Percentiles rank a stretch among this genome's conserved stretches.
phyloP scores from a whole-genome alignment of 2,329 filamentous ascomycete species.

The Pseudogymnoascus sp. region DNA sequence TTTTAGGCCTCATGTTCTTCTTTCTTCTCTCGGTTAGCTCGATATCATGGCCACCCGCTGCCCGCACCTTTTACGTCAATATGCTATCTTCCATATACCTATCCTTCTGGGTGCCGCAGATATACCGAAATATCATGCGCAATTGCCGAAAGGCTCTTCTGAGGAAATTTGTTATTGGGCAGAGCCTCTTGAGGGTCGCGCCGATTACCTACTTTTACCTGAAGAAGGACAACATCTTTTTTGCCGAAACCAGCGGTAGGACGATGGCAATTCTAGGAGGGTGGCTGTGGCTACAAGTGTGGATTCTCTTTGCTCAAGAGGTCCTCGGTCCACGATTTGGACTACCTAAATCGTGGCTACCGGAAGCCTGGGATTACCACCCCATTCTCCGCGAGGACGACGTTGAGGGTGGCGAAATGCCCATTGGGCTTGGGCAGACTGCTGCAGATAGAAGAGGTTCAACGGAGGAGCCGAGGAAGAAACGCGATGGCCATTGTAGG shows the following conservation, averaged over 20 bases:
- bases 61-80: constrained; percentile 52
- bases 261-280: constrained; percentile 56
- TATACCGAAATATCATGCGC: constrained; percentile 78
- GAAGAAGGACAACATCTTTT: constrained; percentile 69
- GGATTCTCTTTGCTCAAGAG: constrained; percentile 71
- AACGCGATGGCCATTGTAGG: constrained; percentile 35
- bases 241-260: constrained; percentile 58
- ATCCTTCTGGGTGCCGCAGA: constrained; percentile 88
- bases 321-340: constrained; percentile 84
- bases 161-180: constrained; percentile 83
- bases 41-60: constrained; percentile 47
- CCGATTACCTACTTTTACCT: constrained; percentile 84
- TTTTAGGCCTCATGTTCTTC: constrained; percentile 46
- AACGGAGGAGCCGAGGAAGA: constrained; percentile 21
- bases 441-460: constrained; percentile 28
- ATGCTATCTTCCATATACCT: constrained; percentile 65
- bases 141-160: constrained; percentile 87
- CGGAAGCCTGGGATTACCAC: constrained; percentile 90
- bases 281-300: constrained; percentile 85
- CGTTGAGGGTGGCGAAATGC: constrained; percentile 68
- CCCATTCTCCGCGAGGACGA: constrained; percentile 77
- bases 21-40: constrained; percentile 52
- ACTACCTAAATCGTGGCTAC: constrained; percentile 57
- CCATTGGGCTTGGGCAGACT: constrained; percentile 57
- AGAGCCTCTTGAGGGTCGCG: constrained; percentile 67